Evolutionary conservation across 2,329 filamentous ascomycete species (phyloP).

Genomic region (Neophaeococcomyces mojaviensis): DNA sequence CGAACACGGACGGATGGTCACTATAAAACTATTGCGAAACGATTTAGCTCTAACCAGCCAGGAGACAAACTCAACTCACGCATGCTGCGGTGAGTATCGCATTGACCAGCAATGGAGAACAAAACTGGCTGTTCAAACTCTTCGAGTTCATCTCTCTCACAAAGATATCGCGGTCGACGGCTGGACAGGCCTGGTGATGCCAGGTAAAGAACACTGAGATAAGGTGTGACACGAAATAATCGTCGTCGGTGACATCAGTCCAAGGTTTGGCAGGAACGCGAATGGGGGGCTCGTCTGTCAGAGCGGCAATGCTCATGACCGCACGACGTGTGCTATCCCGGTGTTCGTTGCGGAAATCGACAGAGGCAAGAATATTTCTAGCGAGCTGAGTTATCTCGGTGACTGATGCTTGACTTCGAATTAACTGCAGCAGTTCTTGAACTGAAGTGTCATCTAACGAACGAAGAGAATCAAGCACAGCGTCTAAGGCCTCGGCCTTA

Average conservation of each 20-base stretch:
- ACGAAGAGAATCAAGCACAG: not conserved
- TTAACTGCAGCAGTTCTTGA: not conserved
- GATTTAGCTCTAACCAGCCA: conserved; percentile 6
- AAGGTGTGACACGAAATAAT: conserved; percentile 67
- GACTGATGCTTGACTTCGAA: not conserved
- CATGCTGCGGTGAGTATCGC: conserved; percentile 63
- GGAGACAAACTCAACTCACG: conserved; percentile 23
- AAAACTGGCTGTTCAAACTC: conserved; percentile 57
- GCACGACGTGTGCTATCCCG: not conserved
- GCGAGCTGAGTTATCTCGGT: not conserved
- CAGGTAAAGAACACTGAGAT: conserved; percentile 90
- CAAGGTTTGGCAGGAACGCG: conserved; percentile 42
- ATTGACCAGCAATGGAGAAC: conserved; percentile 81
- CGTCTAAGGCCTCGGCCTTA: not conserved
- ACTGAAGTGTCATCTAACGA: not conserved
- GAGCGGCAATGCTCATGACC: conserved; percentile 1
- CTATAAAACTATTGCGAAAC: conserved; percentile 28
- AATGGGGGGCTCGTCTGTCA: conserved; percentile 2
- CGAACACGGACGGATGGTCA: conserved; percentile 28
- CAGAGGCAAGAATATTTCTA: not conserved
- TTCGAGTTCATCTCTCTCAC: conserved; percentile 43
- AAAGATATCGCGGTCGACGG: conserved; percentile 73
- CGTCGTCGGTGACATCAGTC: conserved; percentile 72
- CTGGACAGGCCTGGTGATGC: conserved; percentile 78
- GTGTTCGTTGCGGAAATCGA: not conserved